Evolutionary conservation across 176 grass and related monocot genomes (phyloP).

Genomic region (Triticum turgidum): DNA sequence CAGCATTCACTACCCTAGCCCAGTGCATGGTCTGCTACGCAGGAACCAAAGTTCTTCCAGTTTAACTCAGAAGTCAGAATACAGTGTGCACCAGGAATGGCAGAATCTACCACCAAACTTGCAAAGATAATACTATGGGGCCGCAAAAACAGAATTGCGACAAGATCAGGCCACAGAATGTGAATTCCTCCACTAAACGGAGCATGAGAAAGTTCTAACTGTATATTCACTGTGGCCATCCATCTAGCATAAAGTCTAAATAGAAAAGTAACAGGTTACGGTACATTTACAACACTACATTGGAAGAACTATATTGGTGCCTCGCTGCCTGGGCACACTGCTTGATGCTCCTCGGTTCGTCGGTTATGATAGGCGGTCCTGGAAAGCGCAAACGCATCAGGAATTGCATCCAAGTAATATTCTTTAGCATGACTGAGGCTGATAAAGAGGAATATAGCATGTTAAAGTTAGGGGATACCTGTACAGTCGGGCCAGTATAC

Average conservation of each 20-base stretch:
- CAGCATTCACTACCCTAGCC: no score
- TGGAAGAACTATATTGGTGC: neutral
- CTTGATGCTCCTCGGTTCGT: neutral
- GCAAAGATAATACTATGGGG: neutral
- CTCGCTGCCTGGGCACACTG: neutral
- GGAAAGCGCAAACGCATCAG: neutral
- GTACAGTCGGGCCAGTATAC: slow-evolving; percentile 51
- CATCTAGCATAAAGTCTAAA: neutral
- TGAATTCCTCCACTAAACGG: neutral
- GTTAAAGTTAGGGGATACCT: slow-evolving; percentile 35
- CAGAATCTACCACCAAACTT: no score
- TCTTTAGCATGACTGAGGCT: no score
- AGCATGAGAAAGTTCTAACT: neutral
- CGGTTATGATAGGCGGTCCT: slow-evolving; percentile 26
- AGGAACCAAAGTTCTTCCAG: no score
- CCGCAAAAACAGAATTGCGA: neutral
- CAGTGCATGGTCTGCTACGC: no score
- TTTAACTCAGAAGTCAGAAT: no score
- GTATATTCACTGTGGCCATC: neutral
- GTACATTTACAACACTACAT: neutral
- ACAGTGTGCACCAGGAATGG: no score
- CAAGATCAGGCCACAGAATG: neutral
- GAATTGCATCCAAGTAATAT: neutral
- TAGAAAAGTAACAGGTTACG: neutral
- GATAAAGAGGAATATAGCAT: neutral